Base-by-base conservation (phyloP, 768 basidiomycete species). In the Tulasnella sp. region DNA sequence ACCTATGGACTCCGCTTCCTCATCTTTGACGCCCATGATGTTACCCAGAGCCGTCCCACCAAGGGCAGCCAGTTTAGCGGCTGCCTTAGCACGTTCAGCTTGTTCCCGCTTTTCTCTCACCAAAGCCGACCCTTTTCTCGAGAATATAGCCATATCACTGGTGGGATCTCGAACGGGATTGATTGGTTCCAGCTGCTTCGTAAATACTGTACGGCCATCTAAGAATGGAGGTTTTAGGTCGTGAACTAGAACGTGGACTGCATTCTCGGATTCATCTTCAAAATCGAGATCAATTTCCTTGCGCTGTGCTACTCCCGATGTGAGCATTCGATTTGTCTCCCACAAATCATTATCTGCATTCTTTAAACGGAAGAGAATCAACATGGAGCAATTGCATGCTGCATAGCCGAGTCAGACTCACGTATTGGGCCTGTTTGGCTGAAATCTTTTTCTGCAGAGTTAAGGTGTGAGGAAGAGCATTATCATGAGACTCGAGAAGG, bases 321-420 rank as follows among this genome's bases (percentile, higher is more conserved):
- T 89, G 8, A 89, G 71, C 84, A 99, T 92, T 61, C 93, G 86
- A 62, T 98, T 98, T 6, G 86, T 86, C 70, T 99, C 95, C 95
- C 95, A 99, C 9, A 93, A 69, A 60, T 99, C 95, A 60, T 95
- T 98, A 65, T 99, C 95, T 20, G 89, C 89, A 60, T 98, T 96
- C 87, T 92, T 61, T 3, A 16, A 53, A 6, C 16, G 5, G 37
- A 22, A 56, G 7, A 29, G 59, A 25, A 62, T 59, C 60, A 37
- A 64, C 55, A 37, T 51, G 22, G 20, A 34, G 22, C 20, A 16
- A 2, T 10, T 9, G n/a, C 20, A 33, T 42, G 16, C 24, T 20
- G 15, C 10, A 13, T 43, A 19, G 20, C 24, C 7, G 2, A 22
- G 20, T 25, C 7, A 27, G 4, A 70, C 85, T 59, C 59, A 91